These are phyloP conservation scores for Carallia pectinifolia DNA, from an alignment of 345 rosid genomes.

Conservation along the genomic window DNA sequence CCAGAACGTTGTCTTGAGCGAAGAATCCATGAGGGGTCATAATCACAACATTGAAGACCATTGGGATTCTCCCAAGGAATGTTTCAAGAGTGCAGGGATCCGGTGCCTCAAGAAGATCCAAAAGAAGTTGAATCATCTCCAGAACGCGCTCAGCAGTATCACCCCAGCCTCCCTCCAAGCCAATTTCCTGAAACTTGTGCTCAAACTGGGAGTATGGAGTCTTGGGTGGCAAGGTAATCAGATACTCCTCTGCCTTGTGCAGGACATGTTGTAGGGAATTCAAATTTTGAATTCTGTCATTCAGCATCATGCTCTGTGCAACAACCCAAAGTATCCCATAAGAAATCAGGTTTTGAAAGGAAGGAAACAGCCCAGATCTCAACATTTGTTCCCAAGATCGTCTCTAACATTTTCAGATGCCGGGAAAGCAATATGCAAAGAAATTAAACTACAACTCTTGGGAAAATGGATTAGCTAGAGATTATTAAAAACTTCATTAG, in stretches of 20 bases:
- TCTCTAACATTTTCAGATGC: no score
- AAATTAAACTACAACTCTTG: no score
- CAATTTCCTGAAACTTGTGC: constrained; percentile 75
- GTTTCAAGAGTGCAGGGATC: constrained; percentile 83
- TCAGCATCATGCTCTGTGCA: constrained; percentile 69
- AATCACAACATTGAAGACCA: constrained; percentile 88
- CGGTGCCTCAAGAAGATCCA: constrained; percentile 90
- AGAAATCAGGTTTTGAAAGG: not conserved
- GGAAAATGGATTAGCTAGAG: no score
- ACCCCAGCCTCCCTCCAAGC: constrained; percentile 91
- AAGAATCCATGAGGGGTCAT: constrained; percentile 89
- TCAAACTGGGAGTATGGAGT: constrained; percentile 58
- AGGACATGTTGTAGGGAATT: constrained; percentile 55
- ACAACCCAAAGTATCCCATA: not conserved
- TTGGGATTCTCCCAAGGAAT: constrained; percentile 76
- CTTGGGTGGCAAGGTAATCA: constrained; percentile 39
- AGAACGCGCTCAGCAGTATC: constrained; percentile 64
- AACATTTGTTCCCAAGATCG: not conserved
- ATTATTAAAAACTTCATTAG: no score
- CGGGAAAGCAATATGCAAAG: no score
- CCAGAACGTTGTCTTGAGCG: constrained; percentile 86
- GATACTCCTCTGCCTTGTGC: constrained; percentile 81
- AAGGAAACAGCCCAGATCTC: not conserved
- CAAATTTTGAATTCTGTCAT: constrained; percentile 56
- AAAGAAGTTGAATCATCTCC: constrained; percentile 75